These are phyloP conservation scores for Anthostomella pinea DNA, from an alignment of 2,329 filamentous ascomycete species.

Conservation along the genomic window DNA sequence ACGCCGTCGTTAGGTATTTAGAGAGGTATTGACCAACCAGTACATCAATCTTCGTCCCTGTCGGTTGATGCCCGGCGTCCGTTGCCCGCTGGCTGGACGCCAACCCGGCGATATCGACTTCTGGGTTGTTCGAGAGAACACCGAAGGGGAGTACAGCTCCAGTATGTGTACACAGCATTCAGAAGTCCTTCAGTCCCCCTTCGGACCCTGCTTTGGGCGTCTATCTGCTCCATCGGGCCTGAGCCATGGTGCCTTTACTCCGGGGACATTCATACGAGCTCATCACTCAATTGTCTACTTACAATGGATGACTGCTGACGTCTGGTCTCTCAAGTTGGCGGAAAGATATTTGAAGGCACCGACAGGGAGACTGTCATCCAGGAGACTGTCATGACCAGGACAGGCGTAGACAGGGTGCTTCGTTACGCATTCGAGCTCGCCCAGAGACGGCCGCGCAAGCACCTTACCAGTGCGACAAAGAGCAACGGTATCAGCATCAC, in stretches of 20 bases:
- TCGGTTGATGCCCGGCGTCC: constrained; percentile 57
- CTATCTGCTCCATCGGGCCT: too few species aligned
- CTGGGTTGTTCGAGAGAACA: constrained; percentile 64
- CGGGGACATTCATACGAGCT: too few species aligned
- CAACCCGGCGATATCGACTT: constrained; percentile 60
- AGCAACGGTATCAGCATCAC: constrained; percentile 62
- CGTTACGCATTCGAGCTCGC: constrained; percentile 61
- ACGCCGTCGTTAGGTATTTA: too few species aligned
- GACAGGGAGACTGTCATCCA: constrained; percentile 60
- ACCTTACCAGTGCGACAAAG: constrained; percentile 63
- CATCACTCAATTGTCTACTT: too few species aligned
- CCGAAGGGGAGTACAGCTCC: constrained; percentile 62
- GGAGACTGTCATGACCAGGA: constrained; percentile 58
- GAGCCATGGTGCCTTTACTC: too few species aligned
- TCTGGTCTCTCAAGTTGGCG: too few species aligned
- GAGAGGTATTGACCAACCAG: too few species aligned
- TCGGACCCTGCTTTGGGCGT: too few species aligned
- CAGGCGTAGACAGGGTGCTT: constrained; percentile 56
- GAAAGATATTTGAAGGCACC: constrained; percentile 55
- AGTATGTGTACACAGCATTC: too few species aligned
- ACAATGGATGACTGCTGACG: too few species aligned
- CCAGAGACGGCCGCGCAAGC: constrained; percentile 50
- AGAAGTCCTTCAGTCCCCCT: too few species aligned
- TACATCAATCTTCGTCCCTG: constrained; percentile 68
- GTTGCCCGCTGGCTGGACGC: constrained; percentile 52